Percentiles rank a stretch among this genome's conserved stretches.
These are phyloP conservation scores for Backusella mclennaniae DNA, from an alignment of 192 early-diverging fungal species.

Conservation along the genomic window DNA sequence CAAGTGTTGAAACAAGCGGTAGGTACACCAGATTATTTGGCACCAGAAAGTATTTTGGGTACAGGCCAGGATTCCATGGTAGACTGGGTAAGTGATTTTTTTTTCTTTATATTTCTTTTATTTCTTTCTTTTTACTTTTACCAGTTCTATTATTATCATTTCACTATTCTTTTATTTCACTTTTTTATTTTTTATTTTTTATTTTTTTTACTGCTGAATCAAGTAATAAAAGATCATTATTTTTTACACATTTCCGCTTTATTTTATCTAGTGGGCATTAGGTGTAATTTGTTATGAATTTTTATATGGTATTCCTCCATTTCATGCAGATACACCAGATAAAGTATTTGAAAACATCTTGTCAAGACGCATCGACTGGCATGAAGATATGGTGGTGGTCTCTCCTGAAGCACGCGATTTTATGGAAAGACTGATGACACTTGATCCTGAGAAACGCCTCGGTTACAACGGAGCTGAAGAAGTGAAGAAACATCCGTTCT, in stretches of 20 bases:
- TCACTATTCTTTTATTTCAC: background rate
- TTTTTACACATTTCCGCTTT: background rate
- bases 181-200: background rate
- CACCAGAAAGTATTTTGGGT: slow-evolving; percentile 87
- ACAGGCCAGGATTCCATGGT: slow-evolving; percentile 81
- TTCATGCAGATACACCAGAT: slow-evolving; percentile 74
- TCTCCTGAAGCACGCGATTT: slow-evolving; percentile 76
- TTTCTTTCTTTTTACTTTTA: background rate
- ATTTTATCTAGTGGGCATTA: slow-evolving; percentile 69
- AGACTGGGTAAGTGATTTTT: slow-evolving; percentile 71
- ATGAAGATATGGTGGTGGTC: slow-evolving; percentile 68
- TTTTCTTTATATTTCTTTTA: background rate
- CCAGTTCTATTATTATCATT: background rate
- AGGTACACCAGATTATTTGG: slow-evolving; percentile 87
- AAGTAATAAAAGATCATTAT: slow-evolving; percentile 2
- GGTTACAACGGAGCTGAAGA: slow-evolving; percentile 72
- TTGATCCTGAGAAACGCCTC: slow-evolving; percentile 60
- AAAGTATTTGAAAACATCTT: slow-evolving; percentile 87
- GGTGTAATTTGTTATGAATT: slow-evolving; percentile 91
- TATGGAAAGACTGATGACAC: slow-evolving; percentile 75
- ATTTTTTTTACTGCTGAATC: background rate
- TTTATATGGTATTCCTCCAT: slow-evolving; percentile 79
- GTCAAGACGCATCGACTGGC: slow-evolving; percentile 74
- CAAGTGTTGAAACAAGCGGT: slow-evolving; percentile 36
- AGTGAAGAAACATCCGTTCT: slow-evolving; percentile 79